Evolutionary conservation across 2,329 filamentous ascomycete genomes (phyloP).

Genomic region (Venturia asperata): DNA sequence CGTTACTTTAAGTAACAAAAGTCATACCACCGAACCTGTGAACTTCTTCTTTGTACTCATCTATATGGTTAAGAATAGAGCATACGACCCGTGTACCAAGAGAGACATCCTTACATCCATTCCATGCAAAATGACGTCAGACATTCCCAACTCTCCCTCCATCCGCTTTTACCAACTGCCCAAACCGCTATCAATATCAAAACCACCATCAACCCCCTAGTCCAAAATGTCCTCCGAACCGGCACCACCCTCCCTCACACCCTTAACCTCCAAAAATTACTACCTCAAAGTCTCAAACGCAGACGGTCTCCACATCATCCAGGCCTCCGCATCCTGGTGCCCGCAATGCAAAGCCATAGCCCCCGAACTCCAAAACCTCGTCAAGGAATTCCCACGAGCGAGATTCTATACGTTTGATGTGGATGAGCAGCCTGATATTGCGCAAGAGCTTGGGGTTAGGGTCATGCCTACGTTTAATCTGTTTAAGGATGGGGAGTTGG

Average conservation of each 20-base stretch:
- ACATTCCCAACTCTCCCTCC: neutral
- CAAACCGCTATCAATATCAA: neutral
- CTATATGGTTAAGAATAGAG: too few relatives aligned
- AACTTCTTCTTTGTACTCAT: too few relatives aligned
- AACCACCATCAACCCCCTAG: neutral
- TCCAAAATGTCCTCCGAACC: neutral
- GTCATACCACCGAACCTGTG: too few relatives aligned
- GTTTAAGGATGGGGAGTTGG: constrained; percentile 72
- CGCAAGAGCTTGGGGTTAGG: constrained; percentile 68
- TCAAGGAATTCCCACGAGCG: constrained; percentile 34
- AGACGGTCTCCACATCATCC: neutral
- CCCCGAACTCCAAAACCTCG: constrained; percentile 5
- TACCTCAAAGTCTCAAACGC: constrained; percentile 6
- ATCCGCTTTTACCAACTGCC: neutral
- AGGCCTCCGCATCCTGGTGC: constrained; percentile 12
- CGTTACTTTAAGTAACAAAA: too few relatives aligned
- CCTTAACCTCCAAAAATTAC: neutral
- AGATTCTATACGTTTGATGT: constrained; percentile 89
- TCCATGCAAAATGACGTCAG: neutral
- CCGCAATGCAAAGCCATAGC: constrained; percentile 17
- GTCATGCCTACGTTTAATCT: constrained; percentile 90
- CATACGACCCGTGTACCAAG: neutral
- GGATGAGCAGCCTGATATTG: constrained; percentile 68
- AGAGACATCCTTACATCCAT: neutral
- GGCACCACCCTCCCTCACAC: neutral